Evolutionary conservation across 495 filamentous ascomycete genomes (phyloP).

Genomic region (Aspergillus saccharolyticus): DNA sequence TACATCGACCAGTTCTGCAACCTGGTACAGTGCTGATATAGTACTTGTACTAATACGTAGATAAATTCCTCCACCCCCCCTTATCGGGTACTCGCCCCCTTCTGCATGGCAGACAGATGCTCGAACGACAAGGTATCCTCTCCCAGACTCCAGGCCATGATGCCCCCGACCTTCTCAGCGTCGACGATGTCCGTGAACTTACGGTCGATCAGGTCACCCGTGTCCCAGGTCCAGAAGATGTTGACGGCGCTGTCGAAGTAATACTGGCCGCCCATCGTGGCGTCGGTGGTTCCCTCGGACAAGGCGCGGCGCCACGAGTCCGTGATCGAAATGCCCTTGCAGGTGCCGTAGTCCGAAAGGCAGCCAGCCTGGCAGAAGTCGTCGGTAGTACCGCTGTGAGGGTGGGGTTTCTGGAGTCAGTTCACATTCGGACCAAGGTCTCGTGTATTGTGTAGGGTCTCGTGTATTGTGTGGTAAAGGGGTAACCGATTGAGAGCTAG

Average conservation of each 20-base stretch:
- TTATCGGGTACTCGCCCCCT: conserved; percentile 17
- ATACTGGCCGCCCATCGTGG: conserved; percentile 58
- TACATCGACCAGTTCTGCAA: no score
- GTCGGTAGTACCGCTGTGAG: conserved; percentile 26
- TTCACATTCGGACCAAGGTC: not conserved
- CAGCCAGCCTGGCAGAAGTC: conserved; percentile 37
- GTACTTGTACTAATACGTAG: no score
- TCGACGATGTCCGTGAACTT: conserved; percentile 61
- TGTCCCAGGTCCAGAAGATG: conserved; percentile 76
- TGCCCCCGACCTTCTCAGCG: conserved; percentile 56
- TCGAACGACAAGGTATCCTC: conserved; percentile 59
- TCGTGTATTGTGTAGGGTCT: not conserved
- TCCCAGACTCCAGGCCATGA: conserved; percentile 70
- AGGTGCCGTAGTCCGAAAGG: conserved; percentile 39
- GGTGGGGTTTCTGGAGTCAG: conserved; percentile 2
- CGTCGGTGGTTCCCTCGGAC: conserved; percentile 51
- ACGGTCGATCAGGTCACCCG: conserved; percentile 51
- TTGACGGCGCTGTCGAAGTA: conserved; percentile 57
- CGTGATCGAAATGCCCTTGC: conserved; percentile 36
- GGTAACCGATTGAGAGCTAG: not conserved
- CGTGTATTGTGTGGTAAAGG: no score
- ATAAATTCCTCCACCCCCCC: no score
- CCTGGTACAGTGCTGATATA: no score
- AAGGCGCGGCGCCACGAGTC: conserved; percentile 47
- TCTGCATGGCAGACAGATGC: conserved; percentile 56